Base-by-base conservation (phyloP, 2,329 filamentous ascomycete genomes). In the Blastomyces gilchristii region DNA sequence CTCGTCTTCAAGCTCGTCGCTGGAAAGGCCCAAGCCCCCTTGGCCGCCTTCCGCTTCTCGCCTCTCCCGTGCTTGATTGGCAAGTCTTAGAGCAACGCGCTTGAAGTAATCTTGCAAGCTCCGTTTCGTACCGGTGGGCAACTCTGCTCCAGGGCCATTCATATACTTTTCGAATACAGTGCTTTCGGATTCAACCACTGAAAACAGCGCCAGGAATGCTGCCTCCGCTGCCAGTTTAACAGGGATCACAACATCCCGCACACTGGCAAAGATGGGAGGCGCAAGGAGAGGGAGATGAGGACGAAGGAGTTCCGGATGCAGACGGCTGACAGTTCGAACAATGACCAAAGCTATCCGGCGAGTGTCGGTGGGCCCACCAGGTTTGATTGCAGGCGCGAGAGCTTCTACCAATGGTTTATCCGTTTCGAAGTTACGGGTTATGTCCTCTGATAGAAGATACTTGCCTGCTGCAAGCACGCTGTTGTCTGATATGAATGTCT, bases 81-180 rank as follows among this genome's bases (percentile, higher is more conserved):
- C 93, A 25, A 97, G 78, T 69, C 92, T 85, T 71, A 93, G 75
- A 1, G 91, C 91, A 67, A 99, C 90, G 52, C 94, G 83, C 82
- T 96, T 96, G 79, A 97, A 97, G 78, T 99, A 99, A 75, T 99
- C 94, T 64, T 87, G 84, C 88, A 99, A 97, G 74, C 88, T 91
- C 69, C 93, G 84, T 82, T 95, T 94, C 22, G 86, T 86, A 50
- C 85, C 87, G 0, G 89, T 77, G 9, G 86, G 81, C 64, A 97
- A 76, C 2, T 85, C 83, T 60, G 84, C 83, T 6, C 83, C 85
- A 0, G 87, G 81, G 0, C 86, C 85, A 11, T 84, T 81, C 79
- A 97, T 87, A 76, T 91, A 97, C 77, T 92, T 92, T 69, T 97
- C 92, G 74, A 97, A 97, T 25, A 97, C 85, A 66, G 85, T 87